Conservation (phyloP, 371 early-diverging fungal species). For the Saksenaea vasiformis region DNA sequence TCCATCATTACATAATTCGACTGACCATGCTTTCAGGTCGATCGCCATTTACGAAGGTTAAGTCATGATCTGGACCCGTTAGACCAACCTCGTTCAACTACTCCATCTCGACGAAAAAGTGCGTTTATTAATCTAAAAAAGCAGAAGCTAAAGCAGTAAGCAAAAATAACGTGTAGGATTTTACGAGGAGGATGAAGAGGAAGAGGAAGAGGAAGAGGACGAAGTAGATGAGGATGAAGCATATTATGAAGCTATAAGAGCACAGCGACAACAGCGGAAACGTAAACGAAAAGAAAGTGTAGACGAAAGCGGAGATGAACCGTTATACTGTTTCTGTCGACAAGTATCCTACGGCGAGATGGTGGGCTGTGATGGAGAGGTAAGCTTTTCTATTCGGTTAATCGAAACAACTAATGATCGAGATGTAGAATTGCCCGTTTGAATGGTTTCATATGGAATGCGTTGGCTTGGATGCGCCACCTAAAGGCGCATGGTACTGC, state of each 20-base stretch:
- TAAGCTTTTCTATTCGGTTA: slow-evolving; percentile 31
- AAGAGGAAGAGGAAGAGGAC: slow-evolving; percentile 9
- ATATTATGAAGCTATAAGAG: slow-evolving; percentile 21
- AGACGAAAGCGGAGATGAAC: slow-evolving; percentile 66
- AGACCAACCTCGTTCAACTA: slow-evolving; percentile 14
- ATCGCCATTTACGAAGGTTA: slow-evolving; percentile 41
- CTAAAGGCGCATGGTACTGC: slow-evolving; percentile 94
- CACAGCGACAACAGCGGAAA: slow-evolving; percentile 27
- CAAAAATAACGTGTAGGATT: not conserved
- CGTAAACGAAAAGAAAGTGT: slow-evolving; percentile 36
- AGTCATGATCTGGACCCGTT: slow-evolving; percentile 39
- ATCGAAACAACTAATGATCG: not conserved
- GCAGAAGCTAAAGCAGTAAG: too few relatives aligned
- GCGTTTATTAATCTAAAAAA: not conserved
- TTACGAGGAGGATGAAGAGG: slow-evolving; percentile 24
- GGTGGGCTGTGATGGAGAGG: slow-evolving; percentile 96
- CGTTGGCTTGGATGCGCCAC: slow-evolving; percentile 81
- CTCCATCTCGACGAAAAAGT: slow-evolving; percentile 27
- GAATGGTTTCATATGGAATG: slow-evolving; percentile 98
- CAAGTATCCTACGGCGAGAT: slow-evolving; percentile 98
- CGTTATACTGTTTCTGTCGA: slow-evolving; percentile 91
- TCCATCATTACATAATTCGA: not conserved
- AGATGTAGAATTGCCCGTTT: slow-evolving; percentile 53
- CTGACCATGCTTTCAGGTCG: slow-evolving; percentile 26
- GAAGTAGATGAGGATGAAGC: slow-evolving; percentile 12